These are phyloP conservation scores for Phialophora expanda DNA, from an alignment of 2,329 filamentous ascomycete species.

Conservation along the genomic window DNA sequence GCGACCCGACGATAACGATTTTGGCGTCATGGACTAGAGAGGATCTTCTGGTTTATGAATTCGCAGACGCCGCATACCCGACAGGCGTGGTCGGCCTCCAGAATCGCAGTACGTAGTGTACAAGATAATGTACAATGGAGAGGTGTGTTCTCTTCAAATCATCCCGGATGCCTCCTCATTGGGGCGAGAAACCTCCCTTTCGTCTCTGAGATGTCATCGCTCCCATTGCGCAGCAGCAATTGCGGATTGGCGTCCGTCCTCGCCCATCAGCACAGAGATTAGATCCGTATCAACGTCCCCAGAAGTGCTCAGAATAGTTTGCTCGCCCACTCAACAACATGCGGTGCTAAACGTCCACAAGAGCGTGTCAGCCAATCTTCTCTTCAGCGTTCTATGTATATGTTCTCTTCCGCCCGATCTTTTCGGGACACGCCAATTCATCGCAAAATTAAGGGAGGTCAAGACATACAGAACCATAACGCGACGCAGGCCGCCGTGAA, in stretches of 20 bases:
- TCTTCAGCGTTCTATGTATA: conserved; percentile 3
- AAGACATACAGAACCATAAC: conserved; percentile 66
- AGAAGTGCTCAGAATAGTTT: conserved; percentile 50
- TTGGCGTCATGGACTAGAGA: conserved; percentile 27
- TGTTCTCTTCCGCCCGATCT: neutral
- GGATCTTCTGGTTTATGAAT: conserved; percentile 18
- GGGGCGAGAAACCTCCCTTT: neutral
- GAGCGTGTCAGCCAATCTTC: conserved; percentile 8
- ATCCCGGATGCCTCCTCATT: neutral
- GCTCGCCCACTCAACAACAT: conserved; percentile 56
- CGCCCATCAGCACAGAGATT: conserved; percentile 47
- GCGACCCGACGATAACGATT: conserved; percentile 18
- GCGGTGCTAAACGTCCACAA: conserved; percentile 48
- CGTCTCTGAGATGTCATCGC: neutral
- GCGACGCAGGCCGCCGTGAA: conserved; percentile 60
- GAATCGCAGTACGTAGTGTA: conserved; percentile 43
- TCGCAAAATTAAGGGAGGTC: neutral
- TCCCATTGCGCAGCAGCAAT: neutral
- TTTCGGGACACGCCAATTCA: conserved; percentile 2
- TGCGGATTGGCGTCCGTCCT: conserved; percentile 5
- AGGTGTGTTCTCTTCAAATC: conserved; percentile 6
- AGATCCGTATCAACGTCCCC: neutral
- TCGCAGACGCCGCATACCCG: neutral
- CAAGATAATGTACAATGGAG: conserved; percentile 34
- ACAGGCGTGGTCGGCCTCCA: neutral